Percentiles rank a stretch among this genome's conserved stretches.
These are phyloP conservation scores for Fistulifera pelliculosa DNA, from an alignment of 108 stramenopile genomes.

Conservation along the genomic window DNA sequence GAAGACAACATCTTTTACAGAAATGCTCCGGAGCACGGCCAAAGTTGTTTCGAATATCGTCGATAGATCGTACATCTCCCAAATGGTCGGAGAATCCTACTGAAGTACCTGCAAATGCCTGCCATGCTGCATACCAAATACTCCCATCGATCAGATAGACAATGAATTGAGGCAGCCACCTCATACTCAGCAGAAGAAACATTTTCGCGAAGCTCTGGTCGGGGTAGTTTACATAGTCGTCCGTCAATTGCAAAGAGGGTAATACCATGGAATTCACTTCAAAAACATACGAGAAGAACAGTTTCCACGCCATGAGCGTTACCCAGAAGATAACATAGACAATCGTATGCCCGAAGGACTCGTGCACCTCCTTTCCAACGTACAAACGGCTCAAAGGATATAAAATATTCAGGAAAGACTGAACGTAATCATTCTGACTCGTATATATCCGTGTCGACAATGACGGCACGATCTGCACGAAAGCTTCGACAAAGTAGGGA, in stretches of 20 bases:
- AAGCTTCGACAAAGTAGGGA: conserved; percentile 71
- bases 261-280: conserved; percentile 91
- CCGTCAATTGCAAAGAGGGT: conserved; percentile 86
- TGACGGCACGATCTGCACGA: conserved; percentile 70
- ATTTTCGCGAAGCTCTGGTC: conserved; percentile 80
- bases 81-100: conserved; percentile 89
- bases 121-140: conserved; percentile 96
- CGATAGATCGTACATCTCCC: conserved; percentile 80
- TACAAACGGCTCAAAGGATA: conserved; percentile 86
- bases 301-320: conserved; percentile 85
- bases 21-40: conserved; percentile 82
- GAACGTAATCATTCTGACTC: conserved; percentile 80
- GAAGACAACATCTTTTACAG: conserved; percentile 86
- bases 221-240: conserved; percentile 93
- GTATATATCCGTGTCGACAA: conserved; percentile 67
- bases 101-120: conserved; percentile 88
- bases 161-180: conserved; percentile 93
- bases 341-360: conserved; percentile 66
- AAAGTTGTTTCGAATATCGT: conserved; percentile 85
- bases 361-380: conserved; percentile 89
- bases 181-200: conserved; percentile 63
- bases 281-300: conserved; percentile 92
- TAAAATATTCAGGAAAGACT: conserved; percentile 83
- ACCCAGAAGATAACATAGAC: conserved; percentile 87
- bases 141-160: conserved; percentile 95